These are phyloP conservation scores for Globisporangium radiosum DNA, from an alignment of 352 stramenopile species.

Conservation along the genomic window DNA sequence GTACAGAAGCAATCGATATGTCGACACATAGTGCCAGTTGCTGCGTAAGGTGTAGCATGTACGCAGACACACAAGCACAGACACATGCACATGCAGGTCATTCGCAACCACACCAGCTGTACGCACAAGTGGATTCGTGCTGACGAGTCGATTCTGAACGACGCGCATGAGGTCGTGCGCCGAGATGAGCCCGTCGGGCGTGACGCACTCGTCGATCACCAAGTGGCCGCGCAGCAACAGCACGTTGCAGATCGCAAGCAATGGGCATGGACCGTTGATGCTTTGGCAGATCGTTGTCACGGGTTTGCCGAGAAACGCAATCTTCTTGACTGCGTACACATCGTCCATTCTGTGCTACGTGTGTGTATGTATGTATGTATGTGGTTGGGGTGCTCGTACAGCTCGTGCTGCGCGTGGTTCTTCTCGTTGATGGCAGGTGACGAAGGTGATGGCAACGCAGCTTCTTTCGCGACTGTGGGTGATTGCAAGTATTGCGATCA, in stretches of 20 bases:
- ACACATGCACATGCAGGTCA: constrained; percentile 3
- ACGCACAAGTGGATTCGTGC: constrained; percentile 65
- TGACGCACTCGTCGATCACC: constrained; percentile 50
- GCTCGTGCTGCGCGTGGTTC: no score
- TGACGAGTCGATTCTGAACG: constrained; percentile 84
- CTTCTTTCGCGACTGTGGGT: background rate
- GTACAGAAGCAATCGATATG: background rate
- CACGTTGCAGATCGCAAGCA: constrained; percentile 95
- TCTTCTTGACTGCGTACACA: constrained; percentile 77
- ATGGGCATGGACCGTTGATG: constrained; percentile 96
- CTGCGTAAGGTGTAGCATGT: background rate
- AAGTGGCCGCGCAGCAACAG: constrained; percentile 91
- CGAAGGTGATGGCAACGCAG: background rate
- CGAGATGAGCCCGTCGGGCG: constrained; percentile 68
- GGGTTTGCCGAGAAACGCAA: constrained; percentile 67
- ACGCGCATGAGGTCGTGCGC: constrained; percentile 89
- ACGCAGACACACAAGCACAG: background rate
- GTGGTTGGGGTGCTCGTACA: no score
- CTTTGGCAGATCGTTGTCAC: constrained; percentile 95
- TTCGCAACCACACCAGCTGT: background rate
- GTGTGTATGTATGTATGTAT: background rate
- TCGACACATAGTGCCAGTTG: no score
- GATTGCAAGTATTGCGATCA: background rate
- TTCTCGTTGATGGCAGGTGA: no score
- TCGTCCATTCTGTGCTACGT: constrained; percentile 29